Evolutionary conservation across 2,329 filamentous ascomycete species (phyloP).

Genomic region (Monosporascus sp.): DNA sequence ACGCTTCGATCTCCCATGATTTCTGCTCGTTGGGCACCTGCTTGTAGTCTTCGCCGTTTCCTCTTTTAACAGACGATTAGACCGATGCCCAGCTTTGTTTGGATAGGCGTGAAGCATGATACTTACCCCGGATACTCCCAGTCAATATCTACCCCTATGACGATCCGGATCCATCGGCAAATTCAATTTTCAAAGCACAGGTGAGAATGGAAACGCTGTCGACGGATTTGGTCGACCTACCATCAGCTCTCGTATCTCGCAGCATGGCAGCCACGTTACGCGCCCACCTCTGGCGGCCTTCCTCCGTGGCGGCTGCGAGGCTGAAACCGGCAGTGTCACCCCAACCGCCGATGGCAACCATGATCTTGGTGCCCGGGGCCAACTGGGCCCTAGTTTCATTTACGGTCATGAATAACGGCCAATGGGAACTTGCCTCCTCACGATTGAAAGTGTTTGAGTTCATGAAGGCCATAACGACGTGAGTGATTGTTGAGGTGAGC

Average conservation of each 20-base stretch:
- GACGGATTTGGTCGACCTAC: background rate
- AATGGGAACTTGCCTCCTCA: constrained; percentile 36
- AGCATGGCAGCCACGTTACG: background rate
- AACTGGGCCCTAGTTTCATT: constrained; percentile 45
- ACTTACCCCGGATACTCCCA: constrained; percentile 52
- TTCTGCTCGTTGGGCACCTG: constrained; percentile 55
- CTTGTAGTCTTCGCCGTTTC: constrained; percentile 69
- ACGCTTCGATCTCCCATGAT: constrained; percentile 57
- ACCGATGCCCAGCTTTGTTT: no score
- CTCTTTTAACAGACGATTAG: constrained; percentile 29
- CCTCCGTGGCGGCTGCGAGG: constrained; percentile 23
- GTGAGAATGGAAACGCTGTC: background rate
- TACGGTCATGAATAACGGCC: constrained; percentile 44
- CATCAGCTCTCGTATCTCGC: background rate
- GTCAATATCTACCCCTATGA: constrained; percentile 44
- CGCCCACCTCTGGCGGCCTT: background rate
- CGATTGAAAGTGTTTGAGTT: constrained; percentile 41
- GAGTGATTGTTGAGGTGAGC: constrained; percentile 38
- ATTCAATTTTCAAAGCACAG: background rate
- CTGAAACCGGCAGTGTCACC: constrained; percentile 63
- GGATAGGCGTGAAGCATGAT: background rate
- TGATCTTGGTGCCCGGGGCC: constrained; percentile 51
- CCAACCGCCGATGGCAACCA: constrained; percentile 73
- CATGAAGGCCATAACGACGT: constrained; percentile 50
- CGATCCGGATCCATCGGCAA: background rate